These are phyloP conservation scores for Trichoderma sp. DNA, from an alignment of 2,329 filamentous ascomycete species.

Conservation along the genomic window DNA sequence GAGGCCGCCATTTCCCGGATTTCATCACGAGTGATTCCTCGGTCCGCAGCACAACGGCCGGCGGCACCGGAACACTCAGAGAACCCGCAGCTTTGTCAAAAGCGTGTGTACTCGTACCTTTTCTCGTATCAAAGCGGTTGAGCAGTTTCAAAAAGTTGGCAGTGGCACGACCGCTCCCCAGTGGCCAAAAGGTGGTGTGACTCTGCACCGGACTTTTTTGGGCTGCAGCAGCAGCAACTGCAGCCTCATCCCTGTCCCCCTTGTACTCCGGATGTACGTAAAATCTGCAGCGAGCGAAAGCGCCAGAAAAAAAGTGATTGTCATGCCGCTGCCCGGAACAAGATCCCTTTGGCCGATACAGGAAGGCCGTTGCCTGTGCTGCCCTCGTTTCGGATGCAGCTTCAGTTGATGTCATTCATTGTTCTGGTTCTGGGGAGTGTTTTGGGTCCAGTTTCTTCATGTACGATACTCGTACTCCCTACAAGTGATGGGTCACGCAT, in stretches of 20 bases:
- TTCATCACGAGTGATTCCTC: not conserved
- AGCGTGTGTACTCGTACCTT: not conserved
- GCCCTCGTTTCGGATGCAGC: not conserved
- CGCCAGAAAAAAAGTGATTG: not conserved
- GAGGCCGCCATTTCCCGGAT: slow-evolving; percentile 12
- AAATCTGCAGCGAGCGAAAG: not conserved
- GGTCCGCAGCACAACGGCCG: not conserved
- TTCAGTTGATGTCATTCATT: slow-evolving; percentile 10
- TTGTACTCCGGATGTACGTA: not conserved
- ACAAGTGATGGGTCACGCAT: not conserved
- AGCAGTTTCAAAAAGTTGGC: not conserved
- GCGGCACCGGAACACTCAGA: not conserved
- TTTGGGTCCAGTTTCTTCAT: not conserved
- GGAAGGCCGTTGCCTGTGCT: not conserved
- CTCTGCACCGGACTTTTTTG: not conserved
- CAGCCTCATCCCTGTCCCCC: not conserved
- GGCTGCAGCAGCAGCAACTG: not conserved
- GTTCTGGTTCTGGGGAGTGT: not conserved
- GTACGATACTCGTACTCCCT: not conserved
- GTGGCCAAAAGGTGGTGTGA: slow-evolving; percentile 9
- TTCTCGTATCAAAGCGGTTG: not conserved
- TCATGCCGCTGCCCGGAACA: slow-evolving; percentile 6
- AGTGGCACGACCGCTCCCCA: not conserved
- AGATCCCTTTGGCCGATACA: slow-evolving; percentile 15
- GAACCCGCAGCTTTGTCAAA: not conserved